These are phyloP conservation scores for Neurospora hispaniola DNA, from an alignment of 495 filamentous ascomycete genomes.

Conservation along the genomic window DNA sequence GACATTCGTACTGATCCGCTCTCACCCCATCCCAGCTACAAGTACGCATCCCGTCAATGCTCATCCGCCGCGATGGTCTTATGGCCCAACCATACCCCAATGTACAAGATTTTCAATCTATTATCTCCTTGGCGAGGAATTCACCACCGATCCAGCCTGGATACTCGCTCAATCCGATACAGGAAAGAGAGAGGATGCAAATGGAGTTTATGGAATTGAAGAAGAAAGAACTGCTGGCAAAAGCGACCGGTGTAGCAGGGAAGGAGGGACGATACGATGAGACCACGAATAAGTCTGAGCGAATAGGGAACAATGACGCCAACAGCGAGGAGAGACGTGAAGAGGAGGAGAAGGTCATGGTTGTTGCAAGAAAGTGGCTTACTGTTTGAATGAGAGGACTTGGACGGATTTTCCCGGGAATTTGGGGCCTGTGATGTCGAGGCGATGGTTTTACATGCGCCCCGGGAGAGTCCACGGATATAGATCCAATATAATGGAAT, in stretches of 20 bases:
- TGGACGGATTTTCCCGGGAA: not conserved
- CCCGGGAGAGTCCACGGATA: not conserved
- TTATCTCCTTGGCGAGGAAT: slow-evolving; percentile 11
- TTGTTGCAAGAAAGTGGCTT: slow-evolving; percentile 6
- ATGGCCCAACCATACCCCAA: slow-evolving; percentile 24
- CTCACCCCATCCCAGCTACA: slow-evolving; percentile 21
- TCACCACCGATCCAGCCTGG: slow-evolving; percentile 9
- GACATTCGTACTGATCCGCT: not conserved
- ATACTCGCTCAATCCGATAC: slow-evolving; percentile 24
- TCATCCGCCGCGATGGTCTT: slow-evolving; percentile 37
- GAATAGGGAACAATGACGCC: not conserved
- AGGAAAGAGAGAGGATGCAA: slow-evolving; percentile 30
- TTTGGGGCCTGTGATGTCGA: not conserved
- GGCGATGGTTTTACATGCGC: not conserved
- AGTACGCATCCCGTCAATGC: slow-evolving; percentile 42
- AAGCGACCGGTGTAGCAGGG: slow-evolving; percentile 15
- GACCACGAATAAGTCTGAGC: slow-evolving; percentile 15
- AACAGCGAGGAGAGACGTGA: not conserved
- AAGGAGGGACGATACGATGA: slow-evolving; percentile 14
- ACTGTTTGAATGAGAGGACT: not conserved
- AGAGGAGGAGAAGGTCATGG: slow-evolving; percentile 2
- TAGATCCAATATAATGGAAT: not conserved
- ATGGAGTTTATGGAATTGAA: slow-evolving; percentile 26
- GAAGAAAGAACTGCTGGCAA: slow-evolving; percentile 25
- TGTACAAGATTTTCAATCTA: slow-evolving; percentile 23